Evolutionary conservation across 805 yeast genomes (phyloP).

Genomic region (Metschnikowia reukaufii): DNA sequence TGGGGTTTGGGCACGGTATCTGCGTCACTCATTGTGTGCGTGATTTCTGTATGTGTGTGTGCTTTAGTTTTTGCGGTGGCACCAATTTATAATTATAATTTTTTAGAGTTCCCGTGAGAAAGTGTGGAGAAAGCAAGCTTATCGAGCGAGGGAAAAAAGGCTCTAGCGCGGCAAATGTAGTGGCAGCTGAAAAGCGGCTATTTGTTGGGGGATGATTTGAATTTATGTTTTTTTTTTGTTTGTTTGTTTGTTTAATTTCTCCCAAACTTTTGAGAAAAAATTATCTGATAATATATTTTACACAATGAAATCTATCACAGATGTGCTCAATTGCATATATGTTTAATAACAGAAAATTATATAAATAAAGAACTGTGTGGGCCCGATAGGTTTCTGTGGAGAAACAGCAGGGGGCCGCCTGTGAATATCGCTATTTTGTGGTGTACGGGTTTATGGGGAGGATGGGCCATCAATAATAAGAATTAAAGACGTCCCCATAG

Average conservation of each 20-base stretch:
- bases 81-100: too few relatives aligned
- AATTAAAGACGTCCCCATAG: too few relatives aligned
- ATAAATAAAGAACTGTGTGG: too few relatives aligned
- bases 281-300: too few relatives aligned
- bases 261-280: neutral
- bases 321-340: too few relatives aligned
- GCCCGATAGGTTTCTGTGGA: conserved; percentile 1
- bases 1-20: conserved; percentile 15
- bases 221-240: neutral
- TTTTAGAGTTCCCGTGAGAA: neutral
- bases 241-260: neutral
- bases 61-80: neutral
- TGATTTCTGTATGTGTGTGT: neutral
- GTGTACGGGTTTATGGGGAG: conserved; percentile 2
- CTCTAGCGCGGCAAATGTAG: neutral
- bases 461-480: too few relatives aligned
- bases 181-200: neutral
- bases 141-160: neutral
- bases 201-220: neutral
- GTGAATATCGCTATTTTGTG: neutral
- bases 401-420: conserved; percentile 1
- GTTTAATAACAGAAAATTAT: too few relatives aligned
- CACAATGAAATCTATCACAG: neutral
- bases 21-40: conserved; percentile 15
- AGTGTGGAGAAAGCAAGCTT: conserved; percentile 4